A percentile compares a stretch with the other conserved stretches of the same genome.
Evolutionary conservation across 345 rosid genomes (phyloP).

Genomic region (Lepidium aucheri): DNA sequence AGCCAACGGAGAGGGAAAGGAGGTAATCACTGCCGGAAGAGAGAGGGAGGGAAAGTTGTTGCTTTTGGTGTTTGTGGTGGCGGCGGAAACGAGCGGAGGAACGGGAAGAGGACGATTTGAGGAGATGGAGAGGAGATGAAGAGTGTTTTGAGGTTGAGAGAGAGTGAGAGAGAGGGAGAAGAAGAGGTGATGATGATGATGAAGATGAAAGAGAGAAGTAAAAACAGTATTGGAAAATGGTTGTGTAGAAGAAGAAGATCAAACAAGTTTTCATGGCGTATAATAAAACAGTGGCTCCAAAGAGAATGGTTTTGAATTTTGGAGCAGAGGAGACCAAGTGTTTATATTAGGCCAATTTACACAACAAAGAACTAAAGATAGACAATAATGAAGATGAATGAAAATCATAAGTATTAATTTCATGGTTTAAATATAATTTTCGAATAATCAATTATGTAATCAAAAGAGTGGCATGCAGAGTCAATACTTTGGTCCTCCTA

Average conservation of each 20-base stretch:
- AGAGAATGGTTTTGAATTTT: slow-evolving; percentile 9
- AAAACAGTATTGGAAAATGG: slow-evolving; percentile 5
- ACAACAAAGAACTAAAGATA: too few species aligned
- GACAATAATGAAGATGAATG: background rate
- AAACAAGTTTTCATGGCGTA: slow-evolving; percentile 14
- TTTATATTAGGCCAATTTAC: slow-evolving; percentile 6
- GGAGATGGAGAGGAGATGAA: slow-evolving; percentile 65
- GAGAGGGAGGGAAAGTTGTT: slow-evolving; percentile 72
- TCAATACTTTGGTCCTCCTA: background rate
- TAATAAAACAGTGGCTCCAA: background rate
- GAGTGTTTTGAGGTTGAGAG: slow-evolving; percentile 49
- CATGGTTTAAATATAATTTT: too few species aligned
- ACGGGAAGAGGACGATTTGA: slow-evolving; percentile 63
- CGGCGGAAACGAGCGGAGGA: slow-evolving; percentile 64
- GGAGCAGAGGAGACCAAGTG: background rate
- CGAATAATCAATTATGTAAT: background rate
- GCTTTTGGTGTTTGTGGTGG: slow-evolving; percentile 28
- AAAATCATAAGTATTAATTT: background rate
- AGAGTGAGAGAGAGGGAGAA: slow-evolving; percentile 59
- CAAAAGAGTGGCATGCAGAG: background rate
- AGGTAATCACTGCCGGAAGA: slow-evolving; percentile 88
- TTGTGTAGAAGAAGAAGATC: slow-evolving; percentile 20
- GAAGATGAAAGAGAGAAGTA: slow-evolving; percentile 9
- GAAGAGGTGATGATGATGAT: slow-evolving; percentile 25
- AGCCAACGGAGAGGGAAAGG: slow-evolving; percentile 60